Evolutionary conservation across 371 early-diverging fungal genomes (phyloP).

Genomic region (Actinomucor elegans): DNA sequence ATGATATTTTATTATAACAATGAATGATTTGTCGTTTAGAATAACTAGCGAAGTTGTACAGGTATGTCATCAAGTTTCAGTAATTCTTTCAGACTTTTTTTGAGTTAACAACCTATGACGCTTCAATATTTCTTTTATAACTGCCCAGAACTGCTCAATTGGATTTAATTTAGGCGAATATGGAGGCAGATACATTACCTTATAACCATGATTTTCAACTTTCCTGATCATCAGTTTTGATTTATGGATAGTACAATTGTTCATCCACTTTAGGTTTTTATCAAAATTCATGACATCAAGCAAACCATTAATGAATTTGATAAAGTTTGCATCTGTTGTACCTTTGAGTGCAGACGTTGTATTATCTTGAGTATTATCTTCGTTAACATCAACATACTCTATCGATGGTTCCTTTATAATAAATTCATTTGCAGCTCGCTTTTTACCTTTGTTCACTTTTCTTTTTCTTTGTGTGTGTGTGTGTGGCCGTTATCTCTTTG

Average conservation of each 20-base stretch:
- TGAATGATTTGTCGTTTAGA: slow-evolving; percentile 11
- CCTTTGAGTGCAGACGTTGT: slow-evolving; percentile 11
- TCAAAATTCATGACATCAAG: slow-evolving; percentile 18
- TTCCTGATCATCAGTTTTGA: slow-evolving; percentile 15
- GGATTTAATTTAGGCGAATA: slow-evolving; percentile 20
- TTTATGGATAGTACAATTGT: slow-evolving; percentile 15
- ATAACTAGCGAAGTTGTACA: slow-evolving; percentile 9
- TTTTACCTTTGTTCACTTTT: slow-evolving; percentile 15
- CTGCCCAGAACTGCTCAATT: slow-evolving; percentile 19
- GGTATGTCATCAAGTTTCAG: slow-evolving; percentile 7
- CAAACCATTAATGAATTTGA: slow-evolving; percentile 14
- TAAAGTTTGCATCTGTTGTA: slow-evolving; percentile 11
- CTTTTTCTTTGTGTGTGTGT: slow-evolving; percentile 10
- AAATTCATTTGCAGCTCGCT: slow-evolving; percentile 12
- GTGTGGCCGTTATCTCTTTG: slow-evolving; percentile 8
- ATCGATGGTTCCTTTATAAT: slow-evolving; percentile 14
- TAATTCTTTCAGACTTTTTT: slow-evolving; percentile 15
- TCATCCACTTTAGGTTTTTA: slow-evolving; percentile 11
- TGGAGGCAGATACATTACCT: slow-evolving; percentile 17
- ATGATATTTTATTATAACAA: too few relatives aligned
- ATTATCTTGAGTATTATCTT: slow-evolving; percentile 6
- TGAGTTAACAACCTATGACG: slow-evolving; percentile 15
- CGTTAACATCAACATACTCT: slow-evolving; percentile 16
- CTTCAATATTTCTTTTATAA: slow-evolving; percentile 17
- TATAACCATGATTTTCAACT: slow-evolving; percentile 17